Evolutionary conservation across 331 rosid species (phyloP).

Genomic region (Spiraea crenata): DNA sequence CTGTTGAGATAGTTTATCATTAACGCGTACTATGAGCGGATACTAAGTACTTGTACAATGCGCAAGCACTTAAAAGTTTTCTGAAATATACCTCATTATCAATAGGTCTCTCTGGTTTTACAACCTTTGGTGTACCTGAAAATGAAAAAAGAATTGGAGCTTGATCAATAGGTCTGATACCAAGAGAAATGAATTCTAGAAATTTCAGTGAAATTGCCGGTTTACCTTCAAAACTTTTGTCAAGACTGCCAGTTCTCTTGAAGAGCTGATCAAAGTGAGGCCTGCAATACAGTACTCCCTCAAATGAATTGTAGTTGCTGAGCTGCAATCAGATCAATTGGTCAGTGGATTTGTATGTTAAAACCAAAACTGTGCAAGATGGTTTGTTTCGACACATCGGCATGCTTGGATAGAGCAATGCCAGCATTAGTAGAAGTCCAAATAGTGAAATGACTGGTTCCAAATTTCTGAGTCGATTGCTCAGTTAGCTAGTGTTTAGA

Average conservation of each 20-base stretch:
- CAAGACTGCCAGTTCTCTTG: conserved; percentile 98
- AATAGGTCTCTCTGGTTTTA: conserved; percentile 67
- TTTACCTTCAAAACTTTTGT: conserved; percentile 94
- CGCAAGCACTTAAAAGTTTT: conserved; percentile 15
- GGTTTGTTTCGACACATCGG: background rate
- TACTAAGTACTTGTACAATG: conserved; percentile 1
- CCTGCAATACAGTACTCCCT: conserved; percentile 94
- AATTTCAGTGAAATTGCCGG: conserved; percentile 8
- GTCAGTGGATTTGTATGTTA: conserved; percentile 21
- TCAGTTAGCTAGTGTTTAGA: background rate
- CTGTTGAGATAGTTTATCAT: conserved; percentile 38
- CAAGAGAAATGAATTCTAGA: background rate
- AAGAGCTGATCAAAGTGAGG: conserved; percentile 95
- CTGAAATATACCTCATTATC: conserved; percentile 65
- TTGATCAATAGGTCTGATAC: conserved; percentile 9
- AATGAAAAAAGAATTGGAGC: conserved; percentile 17
- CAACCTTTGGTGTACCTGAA: conserved; percentile 88
- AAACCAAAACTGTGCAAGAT: background rate
- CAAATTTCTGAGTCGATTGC: background rate
- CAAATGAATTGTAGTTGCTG: conserved; percentile 96
- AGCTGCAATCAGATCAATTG: conserved; percentile 57
- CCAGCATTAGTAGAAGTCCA: background rate
- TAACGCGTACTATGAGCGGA: conserved; percentile 17
- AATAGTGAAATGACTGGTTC: background rate
- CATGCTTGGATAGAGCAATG: background rate